Evolutionary conservation across 73 alveolate species (phyloP).

Genomic region (Breviolum minutum): DNA sequence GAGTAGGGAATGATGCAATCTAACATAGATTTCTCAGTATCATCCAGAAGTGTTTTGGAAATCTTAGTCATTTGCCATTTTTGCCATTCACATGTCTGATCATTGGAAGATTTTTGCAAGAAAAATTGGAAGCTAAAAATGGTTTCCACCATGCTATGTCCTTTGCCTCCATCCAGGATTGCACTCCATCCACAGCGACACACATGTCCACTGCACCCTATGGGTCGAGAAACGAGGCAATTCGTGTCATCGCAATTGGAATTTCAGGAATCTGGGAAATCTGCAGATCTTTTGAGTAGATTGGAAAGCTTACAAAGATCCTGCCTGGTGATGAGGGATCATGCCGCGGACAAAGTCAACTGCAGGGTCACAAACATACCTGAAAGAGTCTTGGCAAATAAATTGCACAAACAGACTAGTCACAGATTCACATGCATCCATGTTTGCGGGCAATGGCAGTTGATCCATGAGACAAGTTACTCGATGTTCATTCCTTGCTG

Average conservation of each 20-base stretch:
- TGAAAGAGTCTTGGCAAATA: not conserved
- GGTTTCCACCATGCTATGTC: not conserved
- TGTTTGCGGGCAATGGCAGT: too few relatives aligned
- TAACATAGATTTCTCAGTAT: not conserved
- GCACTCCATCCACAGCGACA: conserved; percentile 51
- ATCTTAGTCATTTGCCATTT: not conserved
- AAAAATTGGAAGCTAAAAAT: too few relatives aligned
- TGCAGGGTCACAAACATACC: conserved; percentile 49
- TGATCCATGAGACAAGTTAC: not conserved
- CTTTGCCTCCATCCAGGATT: conserved; percentile 53
- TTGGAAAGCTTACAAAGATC: not conserved
- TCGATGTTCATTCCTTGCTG: conserved; percentile 24
- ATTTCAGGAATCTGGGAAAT: not conserved
- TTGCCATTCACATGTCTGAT: not conserved
- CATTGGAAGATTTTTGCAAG: not conserved
- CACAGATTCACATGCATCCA: too few relatives aligned
- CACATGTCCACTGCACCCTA: conserved; percentile 88
- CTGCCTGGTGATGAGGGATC: conserved; percentile 83
- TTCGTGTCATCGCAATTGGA: too few relatives aligned
- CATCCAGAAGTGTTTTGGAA: not conserved
- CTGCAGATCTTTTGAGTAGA: not conserved
- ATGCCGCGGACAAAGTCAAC: conserved; percentile 79
- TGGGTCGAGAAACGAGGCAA: not conserved
- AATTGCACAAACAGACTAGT: not conserved
- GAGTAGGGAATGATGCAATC: not conserved